A percentile compares a stretch with the other conserved stretches of the same genome.
Conservation (phyloP, 2,329 filamentous ascomycete genomes). For the Daldinia sp. region DNA sequence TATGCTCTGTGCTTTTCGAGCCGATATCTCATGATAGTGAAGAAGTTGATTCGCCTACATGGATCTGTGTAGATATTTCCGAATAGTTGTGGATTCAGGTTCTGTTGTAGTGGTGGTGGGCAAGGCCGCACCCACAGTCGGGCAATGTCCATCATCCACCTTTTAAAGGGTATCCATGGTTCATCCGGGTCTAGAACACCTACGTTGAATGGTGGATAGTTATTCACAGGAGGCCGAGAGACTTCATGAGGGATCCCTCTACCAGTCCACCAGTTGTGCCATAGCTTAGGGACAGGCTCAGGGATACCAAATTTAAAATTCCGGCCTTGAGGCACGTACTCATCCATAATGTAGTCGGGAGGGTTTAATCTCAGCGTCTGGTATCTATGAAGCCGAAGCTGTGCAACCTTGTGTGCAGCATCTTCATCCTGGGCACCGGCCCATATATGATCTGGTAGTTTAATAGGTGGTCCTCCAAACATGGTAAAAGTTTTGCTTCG, state of each 20-base stretch:
- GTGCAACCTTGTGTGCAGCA: not conserved
- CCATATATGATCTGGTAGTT: no score
- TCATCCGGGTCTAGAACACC: not conserved
- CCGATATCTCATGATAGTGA: constrained; percentile 13
- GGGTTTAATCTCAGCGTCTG: not conserved
- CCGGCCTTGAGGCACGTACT: not conserved
- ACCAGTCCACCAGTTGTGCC: not conserved
- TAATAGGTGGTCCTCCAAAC: no score
- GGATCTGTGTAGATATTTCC: not conserved
- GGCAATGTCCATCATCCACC: constrained; percentile 9
- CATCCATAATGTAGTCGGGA: not conserved
- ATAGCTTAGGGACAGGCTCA: not conserved
- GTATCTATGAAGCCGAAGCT: not conserved
- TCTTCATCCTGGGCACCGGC: no score
- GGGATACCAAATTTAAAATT: not conserved
- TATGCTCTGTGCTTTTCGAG: not conserved
- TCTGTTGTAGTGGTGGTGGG: not conserved
- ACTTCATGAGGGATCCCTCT: constrained; percentile 18
- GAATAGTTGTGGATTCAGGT: not conserved
- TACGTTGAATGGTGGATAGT: not conserved
- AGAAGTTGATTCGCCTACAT: constrained; percentile 10
- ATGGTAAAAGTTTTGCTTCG: no score
- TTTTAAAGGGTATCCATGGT: constrained; percentile 8
- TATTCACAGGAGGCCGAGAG: not conserved
- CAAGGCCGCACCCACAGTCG: not conserved